These are phyloP conservation scores for Blepharisma japonicum DNA, from an alignment of 73 alveolate genomes.

Conservation along the genomic window DNA sequence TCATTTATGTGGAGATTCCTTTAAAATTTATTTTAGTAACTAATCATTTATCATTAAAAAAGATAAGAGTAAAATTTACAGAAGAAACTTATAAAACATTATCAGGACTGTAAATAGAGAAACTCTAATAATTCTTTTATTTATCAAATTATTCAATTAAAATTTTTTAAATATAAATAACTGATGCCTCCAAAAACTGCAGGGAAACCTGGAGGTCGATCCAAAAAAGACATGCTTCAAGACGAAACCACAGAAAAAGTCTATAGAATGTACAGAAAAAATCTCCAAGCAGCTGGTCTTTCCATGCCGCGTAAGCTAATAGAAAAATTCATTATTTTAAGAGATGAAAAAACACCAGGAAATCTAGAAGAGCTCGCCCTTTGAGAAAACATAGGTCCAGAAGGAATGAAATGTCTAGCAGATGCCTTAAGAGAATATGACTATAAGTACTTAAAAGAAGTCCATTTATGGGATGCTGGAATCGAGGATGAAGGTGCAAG, in stretches of 20 bases:
- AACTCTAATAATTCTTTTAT: no score
- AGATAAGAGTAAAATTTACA: no score
- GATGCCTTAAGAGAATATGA: slow-evolving; percentile 54
- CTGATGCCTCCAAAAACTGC: slow-evolving; percentile 22
- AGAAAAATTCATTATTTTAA: slow-evolving; percentile 51
- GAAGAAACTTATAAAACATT: no score
- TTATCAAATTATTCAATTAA: neutral
- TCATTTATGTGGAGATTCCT: no score
- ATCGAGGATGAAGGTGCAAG: slow-evolving; percentile 76
- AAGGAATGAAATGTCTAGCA: slow-evolving; percentile 57
- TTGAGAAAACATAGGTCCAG: slow-evolving; percentile 74
- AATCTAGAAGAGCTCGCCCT: slow-evolving; percentile 43
- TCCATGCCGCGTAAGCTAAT: slow-evolving; percentile 41
- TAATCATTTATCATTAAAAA: no score
- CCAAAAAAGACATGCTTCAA: slow-evolving; percentile 37
- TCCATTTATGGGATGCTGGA: slow-evolving; percentile 67
- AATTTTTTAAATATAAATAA: no score
- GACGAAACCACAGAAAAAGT: slow-evolving; percentile 57
- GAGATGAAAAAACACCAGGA: slow-evolving; percentile 47
- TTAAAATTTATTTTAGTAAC: no score
- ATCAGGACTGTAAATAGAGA: no score
- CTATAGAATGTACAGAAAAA: slow-evolving; percentile 47
- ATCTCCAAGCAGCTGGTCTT: slow-evolving; percentile 57
- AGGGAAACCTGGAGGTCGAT: slow-evolving; percentile 25
- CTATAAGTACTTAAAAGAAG: slow-evolving; percentile 50